These are phyloP conservation scores for Vitis rotundifolia DNA, from an alignment of 164 flowering plant species.

Conservation along the genomic window DNA sequence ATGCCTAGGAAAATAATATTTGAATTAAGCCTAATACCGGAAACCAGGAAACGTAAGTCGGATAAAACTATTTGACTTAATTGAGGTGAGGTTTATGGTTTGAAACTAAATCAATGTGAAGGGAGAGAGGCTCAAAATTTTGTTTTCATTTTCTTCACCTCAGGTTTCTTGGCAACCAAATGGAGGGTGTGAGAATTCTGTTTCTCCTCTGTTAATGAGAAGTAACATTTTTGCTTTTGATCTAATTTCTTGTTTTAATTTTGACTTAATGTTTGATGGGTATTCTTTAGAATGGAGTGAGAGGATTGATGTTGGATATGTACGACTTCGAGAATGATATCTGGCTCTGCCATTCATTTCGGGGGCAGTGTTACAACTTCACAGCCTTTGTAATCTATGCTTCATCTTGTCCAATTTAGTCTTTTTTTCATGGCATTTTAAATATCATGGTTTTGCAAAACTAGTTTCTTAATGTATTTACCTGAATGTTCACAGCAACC, in stretches of 20 bases:
- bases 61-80: too few species aligned
- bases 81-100: too few species aligned
- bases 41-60: too few species aligned
- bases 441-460: background rate
- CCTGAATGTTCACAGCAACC: constrained; percentile 61
- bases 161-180: background rate
- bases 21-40: too few species aligned
- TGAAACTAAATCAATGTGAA: too few species aligned
- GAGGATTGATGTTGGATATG: constrained; percentile 99
- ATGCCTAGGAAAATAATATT: background rate
- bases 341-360: constrained; percentile 98
- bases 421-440: background rate
- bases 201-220: background rate
- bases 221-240: background rate
- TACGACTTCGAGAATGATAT: constrained; percentile 85
- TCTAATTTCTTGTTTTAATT: background rate
- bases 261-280: constrained; percentile 14
- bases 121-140: background rate
- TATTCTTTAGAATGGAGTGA: constrained; percentile 82
- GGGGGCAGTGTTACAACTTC: constrained; percentile 88
- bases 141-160: background rate
- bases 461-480: background rate
- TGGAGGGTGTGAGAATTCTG: background rate
- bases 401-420: constrained; percentile 2
- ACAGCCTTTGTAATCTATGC: constrained; percentile 84